Evolutionary conservation across 2,329 filamentous ascomycete genomes (phyloP).

Genomic region (Penicillium sp.): DNA sequence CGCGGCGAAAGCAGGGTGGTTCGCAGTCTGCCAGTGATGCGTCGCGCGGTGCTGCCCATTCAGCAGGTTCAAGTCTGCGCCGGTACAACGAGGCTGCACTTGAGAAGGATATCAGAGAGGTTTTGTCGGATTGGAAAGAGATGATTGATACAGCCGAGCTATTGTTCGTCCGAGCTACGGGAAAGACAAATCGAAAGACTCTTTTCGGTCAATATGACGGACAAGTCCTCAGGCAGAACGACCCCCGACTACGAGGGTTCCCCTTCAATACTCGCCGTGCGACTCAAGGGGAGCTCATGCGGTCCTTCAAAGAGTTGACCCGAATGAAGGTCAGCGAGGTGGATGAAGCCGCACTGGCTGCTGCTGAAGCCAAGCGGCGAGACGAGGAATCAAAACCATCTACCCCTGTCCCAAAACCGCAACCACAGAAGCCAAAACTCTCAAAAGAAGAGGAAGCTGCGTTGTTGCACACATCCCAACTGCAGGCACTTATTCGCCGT

Average conservation of each 20-base stretch:
- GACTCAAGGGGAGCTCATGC: constrained; percentile 91
- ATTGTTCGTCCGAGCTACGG: constrained; percentile 85
- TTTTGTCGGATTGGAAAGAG: constrained; percentile 79
- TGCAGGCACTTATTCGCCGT: constrained; percentile 82
- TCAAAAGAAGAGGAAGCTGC: constrained; percentile 82
- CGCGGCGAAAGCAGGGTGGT: constrained; percentile 91
- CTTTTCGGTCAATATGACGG: constrained; percentile 89
- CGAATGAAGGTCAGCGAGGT: constrained; percentile 81
- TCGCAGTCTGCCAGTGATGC: constrained; percentile 92
- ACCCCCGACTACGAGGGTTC: constrained; percentile 77
- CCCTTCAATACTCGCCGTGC: constrained; percentile 90
- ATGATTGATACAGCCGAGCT: constrained; percentile 82
- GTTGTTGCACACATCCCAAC: constrained; percentile 78
- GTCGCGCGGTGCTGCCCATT: constrained; percentile 90
- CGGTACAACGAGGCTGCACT: constrained; percentile 92
- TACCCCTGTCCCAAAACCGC: constrained; percentile 32
- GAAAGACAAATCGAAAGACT: constrained; percentile 78
- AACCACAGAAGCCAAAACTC: constrained; percentile 55
- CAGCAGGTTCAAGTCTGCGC: constrained; percentile 83
- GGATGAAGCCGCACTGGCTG: constrained; percentile 61
- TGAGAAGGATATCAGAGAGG: constrained; percentile 77
- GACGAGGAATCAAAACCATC: constrained; percentile 38
- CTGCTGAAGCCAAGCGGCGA: constrained; percentile 50
- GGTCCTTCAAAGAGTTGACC: constrained; percentile 90
- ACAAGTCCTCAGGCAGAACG: constrained; percentile 75